These are phyloP conservation scores for Pseudogymnoascus pannorum DNA, from an alignment of 2,329 filamentous ascomycete species.

Conservation along the genomic window DNA sequence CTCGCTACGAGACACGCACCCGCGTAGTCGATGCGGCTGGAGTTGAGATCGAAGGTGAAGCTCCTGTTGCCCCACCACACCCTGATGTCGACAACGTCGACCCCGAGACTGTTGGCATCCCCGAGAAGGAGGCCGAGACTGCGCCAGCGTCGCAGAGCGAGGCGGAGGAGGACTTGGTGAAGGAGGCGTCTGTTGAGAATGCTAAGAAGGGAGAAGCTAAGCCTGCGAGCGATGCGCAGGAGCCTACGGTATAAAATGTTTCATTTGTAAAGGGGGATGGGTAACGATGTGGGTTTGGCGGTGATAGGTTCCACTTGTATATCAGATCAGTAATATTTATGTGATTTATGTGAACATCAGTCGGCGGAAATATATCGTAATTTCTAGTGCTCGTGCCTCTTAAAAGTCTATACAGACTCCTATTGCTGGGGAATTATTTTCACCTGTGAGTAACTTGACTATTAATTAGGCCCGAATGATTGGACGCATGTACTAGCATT, in stretches of 20 bases:
- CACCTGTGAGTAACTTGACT: background rate
- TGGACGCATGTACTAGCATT: background rate
- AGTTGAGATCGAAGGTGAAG: slow-evolving; percentile 53
- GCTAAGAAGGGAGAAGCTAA: slow-evolving; percentile 44
- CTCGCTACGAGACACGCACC: slow-evolving; percentile 90
- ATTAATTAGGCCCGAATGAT: background rate
- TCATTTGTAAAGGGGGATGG: background rate
- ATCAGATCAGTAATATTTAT: slow-evolving; percentile 9
- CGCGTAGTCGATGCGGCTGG: slow-evolving; percentile 73
- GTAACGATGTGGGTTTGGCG: background rate
- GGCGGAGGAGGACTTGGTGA: slow-evolving; percentile 47
- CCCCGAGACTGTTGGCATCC: slow-evolving; percentile 44
- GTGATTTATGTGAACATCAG: slow-evolving; percentile 3
- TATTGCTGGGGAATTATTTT: background rate
- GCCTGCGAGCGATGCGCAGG: slow-evolving; percentile 56
- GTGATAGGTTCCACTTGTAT: slow-evolving; percentile 6
- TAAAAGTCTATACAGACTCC: background rate
- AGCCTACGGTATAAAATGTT: slow-evolving; percentile 35
- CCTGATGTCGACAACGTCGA: slow-evolving; percentile 48
- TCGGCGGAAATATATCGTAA: background rate
- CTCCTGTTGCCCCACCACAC: slow-evolving; percentile 23
- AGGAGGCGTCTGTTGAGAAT: slow-evolving; percentile 49
- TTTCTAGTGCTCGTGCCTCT: background rate
- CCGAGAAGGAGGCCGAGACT: slow-evolving; percentile 32
- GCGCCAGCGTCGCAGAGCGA: slow-evolving; percentile 34